Percentiles rank a stretch among this genome's conserved stretches.
Evolutionary conservation across 1,284 basidiomycete genomes (phyloP).

Genomic region (Apiotrichum akiyoshidainum): DNA sequence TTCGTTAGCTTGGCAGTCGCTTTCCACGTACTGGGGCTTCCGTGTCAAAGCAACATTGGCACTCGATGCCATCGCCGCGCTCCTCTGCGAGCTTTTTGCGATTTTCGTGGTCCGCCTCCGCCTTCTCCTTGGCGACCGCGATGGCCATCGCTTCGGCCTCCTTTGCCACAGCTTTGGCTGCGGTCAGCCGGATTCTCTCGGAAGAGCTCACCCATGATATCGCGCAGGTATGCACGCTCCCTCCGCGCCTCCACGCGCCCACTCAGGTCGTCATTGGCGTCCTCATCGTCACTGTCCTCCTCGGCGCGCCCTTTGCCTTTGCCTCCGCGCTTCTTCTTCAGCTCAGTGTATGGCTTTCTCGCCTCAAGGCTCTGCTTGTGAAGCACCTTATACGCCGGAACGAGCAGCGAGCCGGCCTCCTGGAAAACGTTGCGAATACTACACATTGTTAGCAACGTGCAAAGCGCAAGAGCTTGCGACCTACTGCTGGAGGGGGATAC

Average conservation of each 20-base stretch:
- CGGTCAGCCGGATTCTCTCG: conserved; percentile 1
- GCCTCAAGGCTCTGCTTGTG: conserved; percentile 12
- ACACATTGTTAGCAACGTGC: neutral
- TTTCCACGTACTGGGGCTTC: conserved; percentile 63
- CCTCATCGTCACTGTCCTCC: neutral
- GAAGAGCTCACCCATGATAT: conserved; percentile 10
- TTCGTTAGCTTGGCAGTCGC: neutral
- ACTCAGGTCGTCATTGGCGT: neutral
- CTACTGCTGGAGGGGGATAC: conserved; percentile 22
- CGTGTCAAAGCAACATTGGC: conserved; percentile 73
- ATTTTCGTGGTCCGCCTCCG: conserved; percentile 21
- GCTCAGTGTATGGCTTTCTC: conserved; percentile 29
- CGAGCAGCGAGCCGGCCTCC: conserved; percentile 19
- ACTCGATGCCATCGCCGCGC: conserved; percentile 62
- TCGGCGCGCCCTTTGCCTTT: conserved; percentile 51
- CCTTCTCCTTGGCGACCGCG: conserved; percentile 29
- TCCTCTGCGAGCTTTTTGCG: conserved; percentile 52
- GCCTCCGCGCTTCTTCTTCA: conserved; percentile 28
- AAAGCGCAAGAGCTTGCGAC: conserved; percentile 1
- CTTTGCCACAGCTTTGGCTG: conserved; percentile 7
- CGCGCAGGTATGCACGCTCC: conserved; percentile 8
- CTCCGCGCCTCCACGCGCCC: neutral
- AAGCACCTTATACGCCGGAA: conserved; percentile 32
- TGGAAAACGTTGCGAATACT: conserved; percentile 27
- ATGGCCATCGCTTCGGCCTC: conserved; percentile 25